Conservation (phyloP, 306 rosid species). For the Inga oerstediana region DNA sequence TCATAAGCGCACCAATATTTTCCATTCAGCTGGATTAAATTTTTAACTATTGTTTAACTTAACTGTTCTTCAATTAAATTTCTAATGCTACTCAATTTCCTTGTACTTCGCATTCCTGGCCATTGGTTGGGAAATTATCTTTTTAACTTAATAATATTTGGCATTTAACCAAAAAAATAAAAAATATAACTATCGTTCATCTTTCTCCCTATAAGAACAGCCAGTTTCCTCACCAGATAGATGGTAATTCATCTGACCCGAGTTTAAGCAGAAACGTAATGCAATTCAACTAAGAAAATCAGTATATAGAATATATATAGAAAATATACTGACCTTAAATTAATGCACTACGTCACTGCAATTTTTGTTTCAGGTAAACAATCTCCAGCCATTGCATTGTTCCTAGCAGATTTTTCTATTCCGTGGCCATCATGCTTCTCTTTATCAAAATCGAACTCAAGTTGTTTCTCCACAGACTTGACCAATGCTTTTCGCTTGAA, state of each 20-base stretch:
- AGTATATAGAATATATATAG: conserved; percentile 17
- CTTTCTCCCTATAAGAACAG: conserved; percentile 23
- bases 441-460: conserved; percentile 70
- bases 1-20: neutral
- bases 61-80: too few relatives aligned
- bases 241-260: neutral
- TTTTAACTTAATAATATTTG: neutral
- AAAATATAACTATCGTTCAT: conserved; percentile 19
- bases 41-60: conserved; percentile 22
- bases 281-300: conserved; percentile 9
- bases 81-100: neutral
- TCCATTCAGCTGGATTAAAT: conserved; percentile 14
- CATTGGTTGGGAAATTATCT: neutral
- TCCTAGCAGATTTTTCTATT: conserved; percentile 44
- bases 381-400: conserved; percentile 49
- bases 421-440: conserved; percentile 57
- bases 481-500: conserved; percentile 71
- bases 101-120: neutral
- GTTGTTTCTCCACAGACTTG: conserved; percentile 96
- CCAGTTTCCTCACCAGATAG: conserved; percentile 4
- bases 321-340: conserved; percentile 48
- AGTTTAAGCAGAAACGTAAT: conserved; percentile 25
- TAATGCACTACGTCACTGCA: conserved; percentile 57
- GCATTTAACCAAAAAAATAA: neutral
- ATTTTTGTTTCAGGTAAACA: conserved; percentile 52